Evolutionary conservation across 805 yeast genomes (phyloP), one percentile per base, ranked within the genome.

Genomic region (Wickerhamomyces chambardii): DNA sequence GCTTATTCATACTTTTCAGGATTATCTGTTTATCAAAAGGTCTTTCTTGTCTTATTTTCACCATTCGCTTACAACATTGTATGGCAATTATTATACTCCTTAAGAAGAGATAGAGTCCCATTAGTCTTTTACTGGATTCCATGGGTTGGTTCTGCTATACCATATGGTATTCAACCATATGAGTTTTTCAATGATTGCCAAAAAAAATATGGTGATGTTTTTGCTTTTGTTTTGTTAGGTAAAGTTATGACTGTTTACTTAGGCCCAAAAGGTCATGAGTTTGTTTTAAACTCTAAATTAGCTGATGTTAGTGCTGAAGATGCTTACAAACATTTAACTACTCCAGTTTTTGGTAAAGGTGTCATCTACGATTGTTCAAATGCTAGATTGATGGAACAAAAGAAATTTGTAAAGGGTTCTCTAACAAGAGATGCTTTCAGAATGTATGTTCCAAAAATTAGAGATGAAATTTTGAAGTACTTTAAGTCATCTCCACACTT

Each of bases 341-440:
- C 97, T n/a, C 98, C 98, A 12, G 96, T 87, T 14, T 92, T 92
- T 48, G 98, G 98, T 50, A 78, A 87, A 53, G 98, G 97, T 51
- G 98, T 92, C 36, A 84, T 92, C 35, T 92, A 92, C 58, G 98
- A 92, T 64, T 90, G 97, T 63, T 86, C 98, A 43, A 92, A 92
- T 64, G 64, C 77, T 51, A 77, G 87, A 46, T 73, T 92, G 52
- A 92, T 92, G 98, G 98, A 92, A 59, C 98, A 92, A 63, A 92
- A 92, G 75, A 92, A 87, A 66, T 92, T 92, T 53, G 95, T 89
- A 43, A 92, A 92, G 63, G 74, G 75, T 36, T 94, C 96, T 17
- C 70, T 92, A 48, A 83, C 95, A 19, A 75, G 73, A 44, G 95
- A 84, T 31, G 75, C 94, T 2, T 92, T 92, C 67, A 72, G 74